Percentiles rank a stretch among this genome's conserved stretches.
These are phyloP conservation scores for Cercospora janseana DNA, from an alignment of 2,329 filamentous ascomycete genomes.

Conservation along the genomic window DNA sequence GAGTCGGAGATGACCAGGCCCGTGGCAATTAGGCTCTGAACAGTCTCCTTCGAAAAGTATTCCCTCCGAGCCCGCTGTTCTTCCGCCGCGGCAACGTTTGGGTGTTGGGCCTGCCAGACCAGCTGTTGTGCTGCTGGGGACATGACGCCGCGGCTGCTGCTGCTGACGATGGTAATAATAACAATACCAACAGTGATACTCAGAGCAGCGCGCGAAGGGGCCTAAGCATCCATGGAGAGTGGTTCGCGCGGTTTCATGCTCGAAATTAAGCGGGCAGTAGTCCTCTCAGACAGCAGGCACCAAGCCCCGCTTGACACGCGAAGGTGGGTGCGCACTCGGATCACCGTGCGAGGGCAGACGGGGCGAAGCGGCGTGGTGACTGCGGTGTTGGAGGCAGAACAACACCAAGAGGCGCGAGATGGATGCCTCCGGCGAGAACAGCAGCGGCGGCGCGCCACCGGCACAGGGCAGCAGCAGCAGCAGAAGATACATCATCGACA, in stretches of 20 bases:
- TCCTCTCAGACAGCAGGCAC: conserved; percentile 16
- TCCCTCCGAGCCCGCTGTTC: conserved; percentile 20
- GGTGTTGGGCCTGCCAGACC: conserved; percentile 18
- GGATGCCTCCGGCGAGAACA: conserved; percentile 1
- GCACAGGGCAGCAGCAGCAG: background rate
- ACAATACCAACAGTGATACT: too few species aligned
- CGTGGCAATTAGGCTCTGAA: conserved; percentile 22
- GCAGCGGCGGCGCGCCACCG: background rate
- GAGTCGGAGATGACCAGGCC: conserved; percentile 20
- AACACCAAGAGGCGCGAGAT: background rate
- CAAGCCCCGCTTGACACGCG: conserved; percentile 5
- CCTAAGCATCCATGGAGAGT: conserved; percentile 15
- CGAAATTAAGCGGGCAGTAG: conserved; percentile 31
- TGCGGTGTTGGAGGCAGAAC: background rate
- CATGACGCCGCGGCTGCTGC: too few species aligned
- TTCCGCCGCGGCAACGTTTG: conserved; percentile 16
- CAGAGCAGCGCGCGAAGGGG: conserved; percentile 11
- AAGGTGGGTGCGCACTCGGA: conserved; percentile 1
- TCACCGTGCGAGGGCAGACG: conserved; percentile 1
- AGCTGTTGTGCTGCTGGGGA: conserved; percentile 21
- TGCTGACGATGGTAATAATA: too few species aligned
- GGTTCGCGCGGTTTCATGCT: conserved; percentile 26
- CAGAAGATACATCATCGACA: background rate
- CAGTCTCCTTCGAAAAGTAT: conserved; percentile 22
- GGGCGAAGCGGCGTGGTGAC: background rate